phyloP scores from a whole-genome alignment of 2,329 filamentous ascomycete genomes.

The Hypoxylon sp. region DNA sequence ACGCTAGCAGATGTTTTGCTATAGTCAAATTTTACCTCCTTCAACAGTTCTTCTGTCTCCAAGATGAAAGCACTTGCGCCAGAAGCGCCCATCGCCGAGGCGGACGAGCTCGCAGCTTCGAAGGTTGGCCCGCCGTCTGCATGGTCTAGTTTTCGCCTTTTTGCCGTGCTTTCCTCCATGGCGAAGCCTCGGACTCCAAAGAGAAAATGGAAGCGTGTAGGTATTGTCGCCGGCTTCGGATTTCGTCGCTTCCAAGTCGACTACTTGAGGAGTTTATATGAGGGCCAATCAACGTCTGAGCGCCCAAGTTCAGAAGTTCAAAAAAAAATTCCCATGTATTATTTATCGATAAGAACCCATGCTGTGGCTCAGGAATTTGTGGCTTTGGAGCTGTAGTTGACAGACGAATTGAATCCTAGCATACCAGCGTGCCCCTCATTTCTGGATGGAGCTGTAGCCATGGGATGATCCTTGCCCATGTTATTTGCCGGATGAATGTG shows the following conservation, averaged over 20 bases:
- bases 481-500: slow-evolving; percentile 22
- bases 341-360: slow-evolving; percentile 41
- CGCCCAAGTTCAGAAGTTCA: not conserved
- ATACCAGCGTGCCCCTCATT: slow-evolving; percentile 22
- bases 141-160: slow-evolving; percentile 66
- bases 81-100: slow-evolving; percentile 58
- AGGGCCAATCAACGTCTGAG: slow-evolving; percentile 1
- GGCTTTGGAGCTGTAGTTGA: slow-evolving; percentile 1
- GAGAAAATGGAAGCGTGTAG: slow-evolving; percentile 2
- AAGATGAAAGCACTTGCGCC: slow-evolving; percentile 69
- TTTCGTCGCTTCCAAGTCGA: not conserved
- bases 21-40: slow-evolving; percentile 69
- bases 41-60: slow-evolving; percentile 72
- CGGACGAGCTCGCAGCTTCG: slow-evolving; percentile 58
- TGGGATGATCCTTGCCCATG: slow-evolving; percentile 6
- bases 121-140: slow-evolving; percentile 56
- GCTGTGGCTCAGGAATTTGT: slow-evolving; percentile 16
- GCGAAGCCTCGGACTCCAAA: not conserved
- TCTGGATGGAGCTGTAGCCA: slow-evolving; percentile 12
- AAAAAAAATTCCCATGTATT: slow-evolving; percentile 33
- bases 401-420: not conserved
- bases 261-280: not conserved
- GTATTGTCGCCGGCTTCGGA: slow-evolving; percentile 3
- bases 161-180: slow-evolving; percentile 64
- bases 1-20: slow-evolving; percentile 63